Conservation (phyloP, 192 early-diverging fungal species). For the Coemansia sp. region DNA sequence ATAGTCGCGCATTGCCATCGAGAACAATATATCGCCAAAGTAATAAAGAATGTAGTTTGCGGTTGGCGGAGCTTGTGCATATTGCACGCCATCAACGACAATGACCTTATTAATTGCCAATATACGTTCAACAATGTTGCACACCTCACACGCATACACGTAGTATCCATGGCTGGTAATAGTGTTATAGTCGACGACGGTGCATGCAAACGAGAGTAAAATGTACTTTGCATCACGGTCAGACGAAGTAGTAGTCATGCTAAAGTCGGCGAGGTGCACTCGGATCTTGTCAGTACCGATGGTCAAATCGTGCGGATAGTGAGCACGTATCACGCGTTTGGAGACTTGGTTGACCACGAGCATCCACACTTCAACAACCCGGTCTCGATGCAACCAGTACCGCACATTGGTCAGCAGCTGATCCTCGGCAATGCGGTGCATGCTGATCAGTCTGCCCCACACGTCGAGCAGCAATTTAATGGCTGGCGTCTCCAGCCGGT, state of each 20-base stretch:
- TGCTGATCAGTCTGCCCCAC: slow-evolving; percentile 26
- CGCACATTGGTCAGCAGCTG: slow-evolving; percentile 15
- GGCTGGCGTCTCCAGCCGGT: slow-evolving; percentile 38
- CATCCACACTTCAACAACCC: slow-evolving; percentile 33
- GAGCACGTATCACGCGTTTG: slow-evolving; percentile 16
- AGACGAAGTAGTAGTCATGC: slow-evolving; percentile 10
- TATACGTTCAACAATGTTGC: slow-evolving; percentile 20
- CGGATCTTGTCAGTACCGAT: slow-evolving; percentile 11
- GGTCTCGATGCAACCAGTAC: slow-evolving; percentile 48
- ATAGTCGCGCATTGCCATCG: slow-evolving; percentile 20
- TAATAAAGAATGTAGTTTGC: slow-evolving; percentile 36
- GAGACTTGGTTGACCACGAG: slow-evolving; percentile 24
- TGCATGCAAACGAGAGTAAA: slow-evolving; percentile 17
- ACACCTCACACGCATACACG: slow-evolving; percentile 23
- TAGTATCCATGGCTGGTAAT: slow-evolving; percentile 27
- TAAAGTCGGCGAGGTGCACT: slow-evolving; percentile 32
- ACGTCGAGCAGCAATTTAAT: slow-evolving; percentile 46
- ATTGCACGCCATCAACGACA: slow-evolving; percentile 16
- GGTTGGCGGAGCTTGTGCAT: slow-evolving; percentile 38
- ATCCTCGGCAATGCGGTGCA: slow-evolving; percentile 4
- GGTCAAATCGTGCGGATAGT: slow-evolving; percentile 32
- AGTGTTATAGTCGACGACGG: slow-evolving; percentile 13
- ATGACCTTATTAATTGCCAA: slow-evolving; percentile 23
- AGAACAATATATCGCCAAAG: slow-evolving; percentile 28
- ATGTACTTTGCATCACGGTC: slow-evolving; percentile 18